Evolutionary conservation across 2,329 filamentous ascomycete genomes (phyloP).

Genomic region (Clathrospora elynae): DNA sequence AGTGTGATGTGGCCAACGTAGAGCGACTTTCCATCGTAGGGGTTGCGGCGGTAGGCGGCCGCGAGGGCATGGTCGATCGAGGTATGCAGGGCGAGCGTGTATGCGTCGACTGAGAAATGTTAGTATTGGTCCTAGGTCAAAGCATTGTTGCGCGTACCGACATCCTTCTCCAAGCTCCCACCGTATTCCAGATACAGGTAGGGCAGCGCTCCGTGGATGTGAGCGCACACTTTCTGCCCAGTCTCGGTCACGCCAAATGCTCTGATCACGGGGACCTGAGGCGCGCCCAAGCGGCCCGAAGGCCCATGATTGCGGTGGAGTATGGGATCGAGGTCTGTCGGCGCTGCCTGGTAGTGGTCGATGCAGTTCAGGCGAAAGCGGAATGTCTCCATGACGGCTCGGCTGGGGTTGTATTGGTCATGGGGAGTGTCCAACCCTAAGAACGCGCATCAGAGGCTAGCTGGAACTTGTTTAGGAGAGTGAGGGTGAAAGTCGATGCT

Average conservation of each 20-base stretch:
- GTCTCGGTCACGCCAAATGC: constrained; percentile 93
- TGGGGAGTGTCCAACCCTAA: constrained; percentile 8
- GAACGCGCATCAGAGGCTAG: constrained; percentile 1
- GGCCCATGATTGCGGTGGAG: constrained; percentile 66
- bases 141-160: constrained; percentile 60
- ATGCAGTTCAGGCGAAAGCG: constrained; percentile 92
- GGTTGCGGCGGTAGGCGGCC: constrained; percentile 79
- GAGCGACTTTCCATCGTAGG: constrained; percentile 67
- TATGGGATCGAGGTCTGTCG: constrained; percentile 79
- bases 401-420: constrained; percentile 20
- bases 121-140: constrained; percentile 7
- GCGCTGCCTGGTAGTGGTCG: constrained; percentile 86
- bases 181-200: constrained; percentile 92
- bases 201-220: constrained; percentile 93
- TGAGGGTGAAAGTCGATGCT: constrained; percentile 11
- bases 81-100: constrained; percentile 77
- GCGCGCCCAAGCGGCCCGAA: constrained; percentile 65
- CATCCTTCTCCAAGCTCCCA: constrained; percentile 67
- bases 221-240: constrained; percentile 93
- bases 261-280: constrained; percentile 82
- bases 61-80: constrained; percentile 91
- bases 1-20: constrained; percentile 91
- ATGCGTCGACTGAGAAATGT: constrained; percentile 66
- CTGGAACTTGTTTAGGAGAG: not conserved
- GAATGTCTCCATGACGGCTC: constrained; percentile 70